phyloP scores from a whole-genome alignment of 805 yeast genomes.

The Schizosaccharomyces lindneri region DNA sequence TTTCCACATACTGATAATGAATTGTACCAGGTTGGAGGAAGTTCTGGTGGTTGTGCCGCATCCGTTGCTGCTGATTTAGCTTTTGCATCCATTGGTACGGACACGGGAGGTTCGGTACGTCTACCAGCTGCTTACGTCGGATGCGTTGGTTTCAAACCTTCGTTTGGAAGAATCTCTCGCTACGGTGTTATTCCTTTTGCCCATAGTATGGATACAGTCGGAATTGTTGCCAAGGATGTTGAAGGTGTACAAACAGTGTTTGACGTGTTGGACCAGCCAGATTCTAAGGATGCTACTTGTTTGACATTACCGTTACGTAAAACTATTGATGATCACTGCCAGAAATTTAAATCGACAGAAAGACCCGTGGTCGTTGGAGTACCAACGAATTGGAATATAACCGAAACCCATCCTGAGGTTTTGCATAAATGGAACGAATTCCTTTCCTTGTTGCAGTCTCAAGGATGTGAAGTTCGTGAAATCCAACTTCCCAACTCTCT shows the following conservation, averaged over 20 bases:
- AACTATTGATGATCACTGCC: background rate
- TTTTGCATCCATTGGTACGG: slow-evolving; percentile 53
- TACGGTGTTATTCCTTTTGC: slow-evolving; percentile 87
- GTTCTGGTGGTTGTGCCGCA: slow-evolving; percentile 91
- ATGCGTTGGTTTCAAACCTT: slow-evolving; percentile 70
- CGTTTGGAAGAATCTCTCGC: slow-evolving; percentile 76
- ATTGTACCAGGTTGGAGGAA: slow-evolving; percentile 48
- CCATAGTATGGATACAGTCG: slow-evolving; percentile 85
- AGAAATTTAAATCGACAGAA: background rate
- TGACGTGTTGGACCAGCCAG: slow-evolving; percentile 24
- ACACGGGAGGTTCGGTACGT: slow-evolving; percentile 91
- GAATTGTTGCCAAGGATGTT: slow-evolving; percentile 37
- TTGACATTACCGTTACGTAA: slow-evolving; percentile 9
- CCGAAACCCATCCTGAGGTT: slow-evolving; percentile 26
- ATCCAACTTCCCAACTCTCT: slow-evolving; percentile 50
- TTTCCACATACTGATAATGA: slow-evolving; percentile 19
- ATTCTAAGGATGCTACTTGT: slow-evolving; percentile 57
- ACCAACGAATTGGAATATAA: slow-evolving; percentile 38
- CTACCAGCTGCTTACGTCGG: slow-evolving; percentile 78
- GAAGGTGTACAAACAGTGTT: slow-evolving; percentile 26
- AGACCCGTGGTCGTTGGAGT: slow-evolving; percentile 36
- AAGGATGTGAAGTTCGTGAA: slow-evolving; percentile 30
- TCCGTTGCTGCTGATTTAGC: slow-evolving; percentile 52
- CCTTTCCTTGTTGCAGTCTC: slow-evolving; percentile 20
- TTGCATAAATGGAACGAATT: slow-evolving; percentile 23